phyloP scores from a whole-genome alignment of 176 grass and related monocot species.

The Oryza australiensis region DNA sequence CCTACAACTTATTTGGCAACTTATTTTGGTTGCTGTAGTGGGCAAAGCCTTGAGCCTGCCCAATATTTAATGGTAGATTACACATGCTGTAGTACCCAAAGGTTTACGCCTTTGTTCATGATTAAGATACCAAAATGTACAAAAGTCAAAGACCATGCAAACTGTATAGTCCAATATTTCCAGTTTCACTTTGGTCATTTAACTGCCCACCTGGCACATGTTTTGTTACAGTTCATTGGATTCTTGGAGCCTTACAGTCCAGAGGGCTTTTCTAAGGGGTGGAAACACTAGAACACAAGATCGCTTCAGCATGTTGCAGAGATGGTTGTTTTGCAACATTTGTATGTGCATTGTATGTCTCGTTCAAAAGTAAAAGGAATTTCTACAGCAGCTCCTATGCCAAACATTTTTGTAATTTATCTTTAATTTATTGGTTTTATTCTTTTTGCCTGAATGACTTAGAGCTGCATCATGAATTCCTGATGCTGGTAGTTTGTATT shows the following conservation, averaged over 20 bases:
- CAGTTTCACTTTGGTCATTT: not conserved
- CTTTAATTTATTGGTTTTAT: no score
- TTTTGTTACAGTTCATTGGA: conserved; percentile 72
- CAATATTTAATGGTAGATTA: no score
- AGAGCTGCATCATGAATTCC: not conserved
- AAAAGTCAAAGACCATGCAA: not conserved
- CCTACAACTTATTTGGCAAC: no score
- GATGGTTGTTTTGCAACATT: not conserved
- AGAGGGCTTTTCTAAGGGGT: conserved; percentile 73
- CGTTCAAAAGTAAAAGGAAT: conserved; percentile 7
- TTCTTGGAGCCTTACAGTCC: conserved; percentile 84
- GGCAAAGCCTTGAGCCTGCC: no score
- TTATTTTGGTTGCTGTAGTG: no score
- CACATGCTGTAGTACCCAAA: not conserved
- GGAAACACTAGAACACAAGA: conserved; percentile 52
- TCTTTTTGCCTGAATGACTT: not conserved
- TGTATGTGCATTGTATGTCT: not conserved
- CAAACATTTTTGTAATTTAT: not conserved
- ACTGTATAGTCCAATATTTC: not conserved
- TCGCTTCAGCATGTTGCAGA: not conserved
- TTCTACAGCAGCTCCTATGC: not conserved
- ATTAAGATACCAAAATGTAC: not conserved
- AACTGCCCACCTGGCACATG: not conserved
- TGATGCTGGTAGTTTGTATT: not conserved
- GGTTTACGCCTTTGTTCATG: not conserved